Evolutionary conservation across 2,329 filamentous ascomycete genomes (phyloP).

Genomic region (Talaromyces sp.): DNA sequence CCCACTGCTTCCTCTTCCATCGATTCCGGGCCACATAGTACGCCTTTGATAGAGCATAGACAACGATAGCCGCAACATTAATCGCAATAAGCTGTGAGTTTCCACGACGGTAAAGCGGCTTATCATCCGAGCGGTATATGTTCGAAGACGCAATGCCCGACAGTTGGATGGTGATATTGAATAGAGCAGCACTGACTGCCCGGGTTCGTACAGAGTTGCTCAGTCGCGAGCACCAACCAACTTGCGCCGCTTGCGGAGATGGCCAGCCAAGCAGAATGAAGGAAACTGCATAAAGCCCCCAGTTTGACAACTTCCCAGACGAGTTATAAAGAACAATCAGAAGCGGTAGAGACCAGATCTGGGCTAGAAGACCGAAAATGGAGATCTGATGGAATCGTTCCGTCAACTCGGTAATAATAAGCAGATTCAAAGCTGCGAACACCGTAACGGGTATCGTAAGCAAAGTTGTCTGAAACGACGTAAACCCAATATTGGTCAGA

Average conservation of each 20-base stretch:
- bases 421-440: constrained; percentile 52
- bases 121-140: constrained; percentile 51
- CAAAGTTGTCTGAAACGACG: constrained; percentile 56
- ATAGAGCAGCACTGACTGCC: constrained; percentile 38
- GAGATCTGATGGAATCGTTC: constrained; percentile 52
- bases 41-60: constrained; percentile 42
- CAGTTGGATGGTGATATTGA: constrained; percentile 42
- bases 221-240: constrained; percentile 39
- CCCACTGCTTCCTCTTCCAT: constrained; percentile 22
- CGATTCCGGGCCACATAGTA: constrained; percentile 24
- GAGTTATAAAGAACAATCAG: constrained; percentile 47
- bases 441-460: constrained; percentile 55
- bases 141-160: constrained; percentile 36
- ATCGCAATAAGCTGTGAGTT: constrained; percentile 54
- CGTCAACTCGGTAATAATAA: constrained; percentile 49
- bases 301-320: constrained; percentile 44
- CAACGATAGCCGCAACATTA: constrained; percentile 42
- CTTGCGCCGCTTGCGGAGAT: constrained; percentile 53
- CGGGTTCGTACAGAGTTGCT: constrained; percentile 37
- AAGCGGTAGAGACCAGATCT: constrained; percentile 49
- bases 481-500: constrained; percentile 50
- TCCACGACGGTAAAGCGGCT: constrained; percentile 52
- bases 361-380: constrained; percentile 48
- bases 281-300: constrained; percentile 48
- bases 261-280: constrained; percentile 51